Percentiles rank a stretch among this genome's conserved stretches.
Conservation (phyloP, 176 grass and related monocot species). For the Carex pumila region DNA sequence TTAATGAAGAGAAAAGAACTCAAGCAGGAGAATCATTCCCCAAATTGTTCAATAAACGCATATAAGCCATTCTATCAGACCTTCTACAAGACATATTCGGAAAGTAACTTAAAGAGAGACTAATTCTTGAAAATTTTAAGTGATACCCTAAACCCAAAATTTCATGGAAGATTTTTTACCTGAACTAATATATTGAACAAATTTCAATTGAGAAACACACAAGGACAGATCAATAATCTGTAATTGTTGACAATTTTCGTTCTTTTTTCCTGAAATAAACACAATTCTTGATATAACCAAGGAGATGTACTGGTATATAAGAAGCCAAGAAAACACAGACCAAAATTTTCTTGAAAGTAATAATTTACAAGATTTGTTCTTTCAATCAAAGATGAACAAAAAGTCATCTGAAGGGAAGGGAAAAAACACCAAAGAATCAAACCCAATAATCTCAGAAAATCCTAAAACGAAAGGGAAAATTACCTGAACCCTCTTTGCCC, state of each 20-base stretch:
- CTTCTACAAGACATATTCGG: background rate
- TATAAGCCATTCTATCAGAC: background rate
- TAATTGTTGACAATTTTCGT: background rate
- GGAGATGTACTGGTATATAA: background rate
- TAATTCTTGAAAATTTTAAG: too few relatives aligned
- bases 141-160: background rate
- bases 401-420: background rate
- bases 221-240: background rate
- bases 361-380: background rate
- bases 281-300: background rate
- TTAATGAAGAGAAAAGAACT: background rate
- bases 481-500: constrained; percentile 92
- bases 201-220: background rate
- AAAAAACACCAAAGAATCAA: background rate
- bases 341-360: background rate
- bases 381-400: background rate
- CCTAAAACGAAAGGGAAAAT: background rate
- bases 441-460: background rate
- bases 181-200: background rate
- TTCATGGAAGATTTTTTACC: background rate
- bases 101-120: background rate
- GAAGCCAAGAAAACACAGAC: background rate
- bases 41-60: background rate
- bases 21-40: background rate
- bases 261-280: background rate